Evolutionary conservation across 768 basidiomycete species (phyloP), one percentile per base, ranked within the genome.

Genomic region (Leccinum subtestaceum): DNA sequence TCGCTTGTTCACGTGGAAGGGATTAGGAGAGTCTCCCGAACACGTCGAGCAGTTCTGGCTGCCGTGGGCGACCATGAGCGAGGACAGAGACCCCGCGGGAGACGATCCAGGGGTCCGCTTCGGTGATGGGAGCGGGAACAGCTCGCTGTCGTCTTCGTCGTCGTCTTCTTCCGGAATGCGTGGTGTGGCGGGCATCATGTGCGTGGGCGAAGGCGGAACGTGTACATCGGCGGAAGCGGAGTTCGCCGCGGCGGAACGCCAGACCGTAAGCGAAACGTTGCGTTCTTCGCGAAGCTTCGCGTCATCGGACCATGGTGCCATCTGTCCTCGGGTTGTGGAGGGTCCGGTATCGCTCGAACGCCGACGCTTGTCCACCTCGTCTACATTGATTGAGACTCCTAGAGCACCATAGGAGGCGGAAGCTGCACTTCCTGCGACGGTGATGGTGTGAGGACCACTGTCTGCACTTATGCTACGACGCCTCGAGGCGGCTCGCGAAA

Each of bases 321-420:
- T 59, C 47, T 29, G 1, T 31, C n/a, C 19, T 34, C 5, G 40
- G 40, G 36, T 34, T 17, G 43, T 53, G 3, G 49, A 52, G 1
- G 38, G 49, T 19, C 56, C 70, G 0, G 29, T 49, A 38, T 84
- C 81, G n/a, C 71, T 72, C 9, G 79, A 79, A 54, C 78, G 76
- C 12, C 83, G 75, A 23, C 84, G 77, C 63, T 78, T 83, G 62
- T 88, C 86, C 4, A 86, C 79, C 66, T 87, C 87, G 60, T 89
- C 87, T 0, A 88, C 85, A 5, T 70, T 81, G 19, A 86, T 74
- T 1, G 81, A 65, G 32, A 79, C 71, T 2, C 66, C 61, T 11
- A 63, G 53, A 45, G 52, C 8, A 49, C 63, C 59, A 48, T 65
- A 64, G 0, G 63, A 57, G 3, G 66, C 67, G 15, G 75, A 67